Evolutionary conservation across 2,329 filamentous ascomycete genomes (phyloP), one percentile per base, ranked within the genome.

Genomic region (Cryphonectria carpinicola): DNA sequence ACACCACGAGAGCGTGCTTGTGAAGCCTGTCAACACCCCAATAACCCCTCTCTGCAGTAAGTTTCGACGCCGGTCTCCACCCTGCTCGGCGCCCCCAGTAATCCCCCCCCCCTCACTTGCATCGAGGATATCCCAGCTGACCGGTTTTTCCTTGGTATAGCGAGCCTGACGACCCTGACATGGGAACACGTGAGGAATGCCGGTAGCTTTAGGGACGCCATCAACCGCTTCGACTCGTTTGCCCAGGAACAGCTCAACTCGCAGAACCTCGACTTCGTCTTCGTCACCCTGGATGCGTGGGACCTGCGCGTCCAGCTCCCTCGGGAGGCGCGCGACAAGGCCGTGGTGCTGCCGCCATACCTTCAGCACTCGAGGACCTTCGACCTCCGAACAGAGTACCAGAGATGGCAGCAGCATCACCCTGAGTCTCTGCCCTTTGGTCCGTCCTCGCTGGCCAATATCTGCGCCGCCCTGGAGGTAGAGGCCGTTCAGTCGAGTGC

Each of bases 111-210:
- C 61, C 39, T 64, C 10, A 19, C 37, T 43, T 72, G 63, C 72
- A 14, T 62, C 68, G 70, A 54, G 56, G 28, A 52, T 17, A 19
- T 6, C 13, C 22, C 39, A 49, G 63, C 68, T 69, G 37, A 71
- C 61, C 43, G 43, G 43, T 11, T 41, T 41, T 43, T 7, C 14
- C 35, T 32, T 37, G 25, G 74, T 78, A 75, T 80, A 98, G 95
- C 96, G 80, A 98, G 95, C 85, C 87, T 99, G 81, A 99, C 96
- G 62, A 99, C 96, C 75, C 86, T 99, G 78, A 98, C 96, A 68
- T 99, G 96, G 96, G 96, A 99, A 82, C 95, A 99, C 85, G 96
- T 99, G 80, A 93, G 95, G 81, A 97, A 95, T 82, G 95, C 96
- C 80, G 96, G 96, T 76, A 95, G 94, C 76, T 99, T 98, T 89